phyloP scores from a whole-genome alignment of 225 moss, liverwort and hornwort species.

The Ulota crispa region DNA sequence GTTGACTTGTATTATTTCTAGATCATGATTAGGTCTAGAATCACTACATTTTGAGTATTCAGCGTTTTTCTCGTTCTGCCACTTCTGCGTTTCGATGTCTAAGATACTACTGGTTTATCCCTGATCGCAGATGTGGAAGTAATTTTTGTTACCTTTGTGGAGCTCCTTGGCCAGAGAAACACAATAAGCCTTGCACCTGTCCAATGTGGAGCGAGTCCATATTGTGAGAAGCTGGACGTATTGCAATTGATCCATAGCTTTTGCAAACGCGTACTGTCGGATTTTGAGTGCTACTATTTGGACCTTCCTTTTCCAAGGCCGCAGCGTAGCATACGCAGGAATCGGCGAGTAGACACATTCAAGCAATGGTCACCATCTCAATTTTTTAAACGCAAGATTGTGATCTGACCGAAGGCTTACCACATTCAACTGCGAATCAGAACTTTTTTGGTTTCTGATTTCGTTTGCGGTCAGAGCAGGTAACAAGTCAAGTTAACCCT shows the following conservation, averaged over 20 bases:
- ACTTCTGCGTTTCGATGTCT: background rate
- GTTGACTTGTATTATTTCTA: too few species aligned
- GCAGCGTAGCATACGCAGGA: background rate
- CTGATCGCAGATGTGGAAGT: constrained; percentile 32
- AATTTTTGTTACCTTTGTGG: constrained; percentile 52
- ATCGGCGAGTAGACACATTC: background rate
- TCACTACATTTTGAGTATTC: background rate
- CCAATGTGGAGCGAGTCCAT: background rate
- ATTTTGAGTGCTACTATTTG: background rate
- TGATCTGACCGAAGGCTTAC: background rate
- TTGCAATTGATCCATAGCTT: background rate
- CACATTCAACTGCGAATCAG: background rate
- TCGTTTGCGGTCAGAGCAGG: background rate
- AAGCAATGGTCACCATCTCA: background rate
- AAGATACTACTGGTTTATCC: background rate
- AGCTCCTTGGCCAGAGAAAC: background rate
- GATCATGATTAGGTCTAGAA: background rate
- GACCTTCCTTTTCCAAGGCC: background rate
- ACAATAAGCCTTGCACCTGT: constrained; percentile 6
- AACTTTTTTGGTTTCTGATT: background rate
- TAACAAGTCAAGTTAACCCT: background rate
- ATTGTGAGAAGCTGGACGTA: background rate
- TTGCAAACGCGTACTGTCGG: background rate
- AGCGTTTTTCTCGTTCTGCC: background rate
- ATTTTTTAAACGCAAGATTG: background rate